These are phyloP conservation scores for Buddleja alternifolia DNA, from an alignment of 257 asterid species.

Conservation along the genomic window DNA sequence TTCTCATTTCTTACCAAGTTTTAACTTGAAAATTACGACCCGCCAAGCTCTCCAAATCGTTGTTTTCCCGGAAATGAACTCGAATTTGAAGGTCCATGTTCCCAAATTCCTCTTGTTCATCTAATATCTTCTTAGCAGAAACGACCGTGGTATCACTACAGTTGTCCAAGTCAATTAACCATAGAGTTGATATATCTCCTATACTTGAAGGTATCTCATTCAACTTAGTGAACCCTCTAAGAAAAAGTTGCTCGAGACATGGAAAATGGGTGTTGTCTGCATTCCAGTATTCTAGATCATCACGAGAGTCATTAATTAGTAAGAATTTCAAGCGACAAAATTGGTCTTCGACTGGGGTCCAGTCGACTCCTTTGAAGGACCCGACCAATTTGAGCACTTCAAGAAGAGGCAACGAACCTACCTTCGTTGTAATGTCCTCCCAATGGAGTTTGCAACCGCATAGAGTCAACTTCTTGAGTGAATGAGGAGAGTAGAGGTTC, in stretches of 20 bases:
- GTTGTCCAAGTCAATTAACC: background rate
- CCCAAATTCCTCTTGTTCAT: too few species aligned
- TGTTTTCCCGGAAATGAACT: background rate
- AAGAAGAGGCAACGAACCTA: conserved; percentile 20
- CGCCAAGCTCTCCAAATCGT: background rate
- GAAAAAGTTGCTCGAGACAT: too few species aligned
- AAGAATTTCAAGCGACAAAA: background rate
- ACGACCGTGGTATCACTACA: background rate
- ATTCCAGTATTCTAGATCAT: background rate
- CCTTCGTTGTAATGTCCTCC: conserved; percentile 4
- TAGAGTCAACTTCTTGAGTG: conserved; percentile 18
- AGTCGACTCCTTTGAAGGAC: background rate
- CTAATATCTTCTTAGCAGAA: conserved; percentile 13
- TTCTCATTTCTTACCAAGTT: too few species aligned
- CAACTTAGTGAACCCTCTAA: too few species aligned
- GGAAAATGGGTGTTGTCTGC: background rate
- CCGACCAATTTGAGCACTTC: background rate
- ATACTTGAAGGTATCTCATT: too few species aligned
- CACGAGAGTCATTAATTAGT: too few species aligned
- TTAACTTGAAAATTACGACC: background rate
- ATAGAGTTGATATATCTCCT: conserved; percentile 5
- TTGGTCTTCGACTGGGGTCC: conserved; percentile 16
- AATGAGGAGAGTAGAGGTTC: background rate
- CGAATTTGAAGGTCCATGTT: background rate
- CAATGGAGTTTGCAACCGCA: background rate